These are phyloP conservation scores for Citrus mangshanensis DNA, from an alignment of 345 rosid genomes.

Conservation along the genomic window DNA sequence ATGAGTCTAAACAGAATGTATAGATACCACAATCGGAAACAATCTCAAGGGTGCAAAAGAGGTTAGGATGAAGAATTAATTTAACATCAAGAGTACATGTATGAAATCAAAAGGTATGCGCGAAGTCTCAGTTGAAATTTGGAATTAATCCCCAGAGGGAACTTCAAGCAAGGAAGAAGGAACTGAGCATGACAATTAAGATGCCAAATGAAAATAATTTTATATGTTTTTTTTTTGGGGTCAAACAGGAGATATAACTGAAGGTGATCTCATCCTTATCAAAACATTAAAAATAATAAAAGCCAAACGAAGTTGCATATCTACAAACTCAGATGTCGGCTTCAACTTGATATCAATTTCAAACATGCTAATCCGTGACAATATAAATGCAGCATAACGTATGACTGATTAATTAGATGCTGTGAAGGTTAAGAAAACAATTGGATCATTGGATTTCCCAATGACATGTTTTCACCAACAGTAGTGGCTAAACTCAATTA, in stretches of 20 bases:
- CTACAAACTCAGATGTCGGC: not conserved
- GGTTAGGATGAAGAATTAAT: not conserved
- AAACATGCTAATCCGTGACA: not conserved
- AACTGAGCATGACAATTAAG: not conserved
- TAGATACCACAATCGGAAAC: no score
- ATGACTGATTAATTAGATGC: not conserved
- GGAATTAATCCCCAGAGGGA: not conserved
- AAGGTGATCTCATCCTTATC: not conserved
- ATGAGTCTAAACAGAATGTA: no score
- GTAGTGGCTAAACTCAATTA: not conserved
- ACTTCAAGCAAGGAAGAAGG: not conserved
- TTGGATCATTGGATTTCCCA: not conserved
- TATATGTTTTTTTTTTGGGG: not conserved
- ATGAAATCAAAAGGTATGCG: not conserved
- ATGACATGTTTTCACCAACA: not conserved
- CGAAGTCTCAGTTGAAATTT: not conserved
- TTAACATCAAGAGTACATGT: not conserved
- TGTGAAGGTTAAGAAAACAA: not conserved
- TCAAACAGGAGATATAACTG: not conserved
- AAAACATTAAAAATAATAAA: not conserved
- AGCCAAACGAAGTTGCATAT: not conserved
- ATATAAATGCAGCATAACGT: not conserved
- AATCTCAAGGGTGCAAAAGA: no score
- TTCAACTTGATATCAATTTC: not conserved
- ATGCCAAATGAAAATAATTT: not conserved